Percentiles rank a stretch among this genome's conserved stretches.
These are phyloP conservation scores for Volvariella surrecta DNA, from an alignment of 1,284 basidiomycete genomes.

Conservation along the genomic window DNA sequence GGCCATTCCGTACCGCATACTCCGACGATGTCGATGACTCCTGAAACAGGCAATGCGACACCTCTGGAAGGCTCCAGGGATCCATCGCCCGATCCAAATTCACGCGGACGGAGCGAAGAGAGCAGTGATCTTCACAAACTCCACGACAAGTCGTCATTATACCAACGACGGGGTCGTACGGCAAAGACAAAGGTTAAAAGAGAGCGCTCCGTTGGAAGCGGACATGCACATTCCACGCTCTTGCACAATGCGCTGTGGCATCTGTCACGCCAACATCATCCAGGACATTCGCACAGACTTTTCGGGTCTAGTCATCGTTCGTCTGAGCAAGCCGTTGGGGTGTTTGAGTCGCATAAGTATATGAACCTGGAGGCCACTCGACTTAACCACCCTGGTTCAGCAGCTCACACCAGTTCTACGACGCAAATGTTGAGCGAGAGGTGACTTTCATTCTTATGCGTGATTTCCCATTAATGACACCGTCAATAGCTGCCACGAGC, in stretches of 20 bases:
- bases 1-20: slow-evolving; percentile 30
- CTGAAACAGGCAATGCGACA: slow-evolving; percentile 11
- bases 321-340: slow-evolving; percentile 61
- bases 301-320: slow-evolving; percentile 18
- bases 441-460: slow-evolving; percentile 14
- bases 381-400: slow-evolving; percentile 43
- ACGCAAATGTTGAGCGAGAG: slow-evolving; percentile 45
- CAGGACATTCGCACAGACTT: too few relatives aligned
- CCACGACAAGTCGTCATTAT: neutral
- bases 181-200: too few relatives aligned
- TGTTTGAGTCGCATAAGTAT: slow-evolving; percentile 76
- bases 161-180: neutral
- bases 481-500: slow-evolving; percentile 37
- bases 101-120: neutral
- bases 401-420: slow-evolving; percentile 40
- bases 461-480: neutral
- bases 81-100: neutral
- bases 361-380: slow-evolving; percentile 64
- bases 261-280: neutral
- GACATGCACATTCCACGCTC: slow-evolving; percentile 14
- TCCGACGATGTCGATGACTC: slow-evolving; percentile 18
- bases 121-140: neutral
- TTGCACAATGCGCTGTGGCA: slow-evolving; percentile 22
- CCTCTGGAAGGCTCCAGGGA: slow-evolving; percentile 5
- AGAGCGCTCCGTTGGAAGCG: neutral